Evolutionary conservation across 352 stramenopile genomes (phyloP).

Genomic region (Globisporangium nunn): DNA sequence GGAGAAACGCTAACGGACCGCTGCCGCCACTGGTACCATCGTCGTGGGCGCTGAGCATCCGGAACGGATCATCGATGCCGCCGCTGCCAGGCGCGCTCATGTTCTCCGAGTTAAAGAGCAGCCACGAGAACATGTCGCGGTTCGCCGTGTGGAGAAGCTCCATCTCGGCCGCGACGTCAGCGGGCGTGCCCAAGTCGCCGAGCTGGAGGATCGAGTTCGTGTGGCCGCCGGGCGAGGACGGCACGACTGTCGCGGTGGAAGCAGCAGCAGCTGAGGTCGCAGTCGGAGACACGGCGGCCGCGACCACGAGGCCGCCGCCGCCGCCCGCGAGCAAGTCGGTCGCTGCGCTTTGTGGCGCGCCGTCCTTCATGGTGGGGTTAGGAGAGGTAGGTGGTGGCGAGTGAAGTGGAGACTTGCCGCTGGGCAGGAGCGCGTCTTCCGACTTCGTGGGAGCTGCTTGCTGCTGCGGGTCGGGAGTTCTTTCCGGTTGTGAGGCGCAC

Average conservation of each 20-base stretch:
- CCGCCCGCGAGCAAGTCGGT: conserved; percentile 1
- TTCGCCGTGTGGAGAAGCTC: conserved; percentile 62
- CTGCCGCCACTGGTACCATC: conserved; percentile 11
- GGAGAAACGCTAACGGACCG: conserved; percentile 29
- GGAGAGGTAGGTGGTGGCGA: neutral
- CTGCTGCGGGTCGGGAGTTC: neutral
- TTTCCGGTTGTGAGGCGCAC: neutral
- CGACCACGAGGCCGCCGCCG: conserved; percentile 4
- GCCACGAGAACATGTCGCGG: conserved; percentile 82
- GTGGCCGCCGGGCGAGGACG: neutral
- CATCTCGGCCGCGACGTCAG: conserved; percentile 40
- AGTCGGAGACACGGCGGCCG: conserved; percentile 4
- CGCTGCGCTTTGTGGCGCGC: neutral
- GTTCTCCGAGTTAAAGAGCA: conserved; percentile 83
- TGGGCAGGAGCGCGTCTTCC: neutral
- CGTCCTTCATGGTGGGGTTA: neutral
- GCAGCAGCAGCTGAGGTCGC: neutral
- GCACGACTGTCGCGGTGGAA: neutral
- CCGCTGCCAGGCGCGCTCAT: conserved; percentile 38
- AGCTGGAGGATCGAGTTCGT: conserved; percentile 11
- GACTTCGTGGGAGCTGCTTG: neutral
- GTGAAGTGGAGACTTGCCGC: neutral
- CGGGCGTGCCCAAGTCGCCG: conserved; percentile 17
- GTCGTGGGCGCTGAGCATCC: conserved; percentile 33
- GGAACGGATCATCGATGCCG: conserved; percentile 54